phyloP scores from a whole-genome alignment of 441 rosid genomes.

The Omphalea diandra region DNA sequence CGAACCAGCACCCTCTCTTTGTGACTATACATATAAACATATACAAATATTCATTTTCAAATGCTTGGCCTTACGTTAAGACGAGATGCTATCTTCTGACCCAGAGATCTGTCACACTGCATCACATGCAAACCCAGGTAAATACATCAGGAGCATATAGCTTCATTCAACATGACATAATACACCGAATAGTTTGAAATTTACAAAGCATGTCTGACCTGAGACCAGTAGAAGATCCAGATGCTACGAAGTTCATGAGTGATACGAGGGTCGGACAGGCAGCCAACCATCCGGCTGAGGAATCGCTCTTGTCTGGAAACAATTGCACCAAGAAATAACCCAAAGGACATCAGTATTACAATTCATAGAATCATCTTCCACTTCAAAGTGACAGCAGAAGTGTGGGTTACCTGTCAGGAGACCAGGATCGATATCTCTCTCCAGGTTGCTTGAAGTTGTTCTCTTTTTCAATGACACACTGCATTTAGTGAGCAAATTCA shows the following conservation, averaged over 20 bases:
- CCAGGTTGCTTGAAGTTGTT: conserved; percentile 98
- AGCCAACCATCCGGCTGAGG: conserved; percentile 64
- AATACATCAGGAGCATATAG: not conserved
- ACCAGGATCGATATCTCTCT: conserved; percentile 81
- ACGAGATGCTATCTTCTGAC: conserved; percentile 75
- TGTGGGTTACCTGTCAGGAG: conserved; percentile 62
- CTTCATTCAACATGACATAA: not conserved
- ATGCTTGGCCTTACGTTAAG: conserved; percentile 70
- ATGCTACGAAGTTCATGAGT: conserved; percentile 81
- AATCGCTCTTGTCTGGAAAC: conserved; percentile 81
- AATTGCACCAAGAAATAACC: not conserved
- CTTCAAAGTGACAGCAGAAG: not conserved
- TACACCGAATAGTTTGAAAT: not conserved
- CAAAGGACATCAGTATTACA: not conserved
- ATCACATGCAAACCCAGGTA: not conserved
- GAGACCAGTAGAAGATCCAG: conserved; percentile 88
- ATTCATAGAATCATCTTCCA: not conserved
- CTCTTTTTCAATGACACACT: conserved; percentile 84
- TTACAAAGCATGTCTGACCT: conserved; percentile 50
- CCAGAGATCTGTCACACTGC: conserved; percentile 73
- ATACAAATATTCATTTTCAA: conserved; percentile 48
- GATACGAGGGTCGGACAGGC: conserved; percentile 79
- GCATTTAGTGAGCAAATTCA: conserved; percentile 20
- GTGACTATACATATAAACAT: not conserved
- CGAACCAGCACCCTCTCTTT: not conserved